Percentiles rank a stretch among this genome's conserved stretches.
phyloP scores from a whole-genome alignment of 768 basidiomycete genomes.

The Boletus eberwhitei region DNA sequence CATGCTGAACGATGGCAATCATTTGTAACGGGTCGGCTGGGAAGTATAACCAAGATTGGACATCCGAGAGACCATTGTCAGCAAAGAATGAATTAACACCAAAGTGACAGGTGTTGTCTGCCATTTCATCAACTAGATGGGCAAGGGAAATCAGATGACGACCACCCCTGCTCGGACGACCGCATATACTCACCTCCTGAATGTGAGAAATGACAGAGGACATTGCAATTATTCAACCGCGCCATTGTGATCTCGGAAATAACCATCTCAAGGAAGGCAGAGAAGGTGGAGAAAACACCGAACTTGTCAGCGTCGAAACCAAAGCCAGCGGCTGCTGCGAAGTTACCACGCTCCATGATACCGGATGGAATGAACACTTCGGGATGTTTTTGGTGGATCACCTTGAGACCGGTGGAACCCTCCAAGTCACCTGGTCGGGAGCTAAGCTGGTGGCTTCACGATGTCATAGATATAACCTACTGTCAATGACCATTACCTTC shows the following conservation, averaged over 20 bases:
- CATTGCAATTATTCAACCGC: slow-evolving; percentile 84
- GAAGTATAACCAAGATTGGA: slow-evolving; percentile 81
- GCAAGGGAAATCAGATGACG: not conserved
- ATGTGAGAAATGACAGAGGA: slow-evolving; percentile 87
- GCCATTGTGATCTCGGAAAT: slow-evolving; percentile 91
- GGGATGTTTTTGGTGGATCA: slow-evolving; percentile 86
- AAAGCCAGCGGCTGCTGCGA: slow-evolving; percentile 82
- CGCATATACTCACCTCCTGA: slow-evolving; percentile 58
- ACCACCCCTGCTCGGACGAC: not conserved
- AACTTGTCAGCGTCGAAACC: slow-evolving; percentile 80
- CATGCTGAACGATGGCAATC: slow-evolving; percentile 67
- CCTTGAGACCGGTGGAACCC: slow-evolving; percentile 86
- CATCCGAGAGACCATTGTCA: slow-evolving; percentile 82
- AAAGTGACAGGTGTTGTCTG: slow-evolving; percentile 59
- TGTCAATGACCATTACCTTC: slow-evolving; percentile 88
- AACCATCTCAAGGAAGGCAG: slow-evolving; percentile 90
- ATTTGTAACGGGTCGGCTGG: slow-evolving; percentile 83
- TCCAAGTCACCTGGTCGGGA: slow-evolving; percentile 66
- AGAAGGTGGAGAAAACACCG: slow-evolving; percentile 88
- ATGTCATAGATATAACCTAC: slow-evolving; percentile 35
- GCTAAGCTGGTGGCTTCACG: not conserved
- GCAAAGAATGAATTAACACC: slow-evolving; percentile 85
- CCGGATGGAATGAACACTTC: slow-evolving; percentile 85
- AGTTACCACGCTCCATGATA: slow-evolving; percentile 84
- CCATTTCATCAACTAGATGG: slow-evolving; percentile 63